phyloP scores from a whole-genome alignment of 352 stramenopile genomes.

The Plasmopara muralis region DNA sequence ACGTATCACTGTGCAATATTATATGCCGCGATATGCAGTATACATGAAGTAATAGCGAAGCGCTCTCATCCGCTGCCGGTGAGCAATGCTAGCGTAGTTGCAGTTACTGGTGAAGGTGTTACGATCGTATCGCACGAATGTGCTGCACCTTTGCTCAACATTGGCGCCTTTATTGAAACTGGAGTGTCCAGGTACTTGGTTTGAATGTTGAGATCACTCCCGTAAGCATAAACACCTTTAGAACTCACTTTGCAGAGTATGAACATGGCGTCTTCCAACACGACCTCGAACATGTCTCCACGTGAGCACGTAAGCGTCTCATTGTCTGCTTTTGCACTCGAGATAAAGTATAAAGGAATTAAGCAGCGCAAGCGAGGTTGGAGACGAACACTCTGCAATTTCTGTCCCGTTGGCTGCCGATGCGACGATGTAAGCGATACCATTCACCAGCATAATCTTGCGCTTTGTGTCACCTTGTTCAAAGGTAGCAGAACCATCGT shows the following conservation, averaged over 20 bases:
- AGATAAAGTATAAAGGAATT: conserved; percentile 22
- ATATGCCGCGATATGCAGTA: no score
- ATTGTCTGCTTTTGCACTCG: conserved; percentile 5
- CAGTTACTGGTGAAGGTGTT: conserved; percentile 8
- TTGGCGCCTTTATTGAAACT: conserved; percentile 14
- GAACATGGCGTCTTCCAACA: conserved; percentile 22
- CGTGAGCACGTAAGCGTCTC: conserved; percentile 17
- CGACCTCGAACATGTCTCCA: conserved; percentile 25
- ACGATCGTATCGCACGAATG: conserved; percentile 12
- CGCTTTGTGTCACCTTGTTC: conserved; percentile 16
- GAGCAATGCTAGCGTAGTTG: conserved; percentile 14
- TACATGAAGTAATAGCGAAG: no score
- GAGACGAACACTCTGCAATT: conserved; percentile 17
- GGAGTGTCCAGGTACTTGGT: conserved; percentile 16
- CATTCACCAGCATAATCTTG: conserved; percentile 24
- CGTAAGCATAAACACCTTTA: conserved; percentile 15
- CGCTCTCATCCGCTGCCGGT: not conserved
- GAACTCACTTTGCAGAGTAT: conserved; percentile 18
- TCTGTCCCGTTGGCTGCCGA: conserved; percentile 4
- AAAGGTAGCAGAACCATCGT: conserved; percentile 22
- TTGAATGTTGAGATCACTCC: conserved; percentile 19
- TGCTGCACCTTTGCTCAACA: conserved; percentile 5
- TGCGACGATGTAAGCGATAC: conserved; percentile 29
- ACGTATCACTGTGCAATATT: no score
- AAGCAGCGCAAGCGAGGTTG: conserved; percentile 16